A percentile compares a stretch with the other conserved stretches of the same genome.
Evolutionary conservation across 1,284 basidiomycete species (phyloP).

Genomic region (Malassezia slooffiae): DNA sequence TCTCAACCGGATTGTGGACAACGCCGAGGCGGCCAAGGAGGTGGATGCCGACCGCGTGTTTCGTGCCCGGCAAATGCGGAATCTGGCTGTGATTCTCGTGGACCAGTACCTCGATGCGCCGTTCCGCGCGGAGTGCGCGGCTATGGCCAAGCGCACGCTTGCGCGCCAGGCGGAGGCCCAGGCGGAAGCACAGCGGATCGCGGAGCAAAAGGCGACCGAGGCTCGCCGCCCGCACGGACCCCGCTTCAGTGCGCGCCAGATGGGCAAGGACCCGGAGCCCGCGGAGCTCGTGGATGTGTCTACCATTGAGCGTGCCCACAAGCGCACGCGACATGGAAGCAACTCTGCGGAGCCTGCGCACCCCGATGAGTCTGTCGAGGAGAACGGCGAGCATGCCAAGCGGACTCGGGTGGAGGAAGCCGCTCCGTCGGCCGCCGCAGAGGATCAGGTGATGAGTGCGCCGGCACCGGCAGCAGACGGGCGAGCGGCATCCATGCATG

Average conservation of each 20-base stretch:
- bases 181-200: conserved; percentile 49
- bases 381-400: background rate
- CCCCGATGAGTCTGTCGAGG: background rate
- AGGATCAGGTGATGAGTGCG: conserved; percentile 8
- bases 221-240: conserved; percentile 25
- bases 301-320: conserved; percentile 19
- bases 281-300: conserved; percentile 18
- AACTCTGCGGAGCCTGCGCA: conserved; percentile 12
- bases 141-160: conserved; percentile 70
- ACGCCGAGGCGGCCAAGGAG: conserved; percentile 55
- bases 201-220: conserved; percentile 50
- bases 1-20: conserved; percentile 75
- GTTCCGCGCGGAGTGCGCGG: conserved; percentile 71
- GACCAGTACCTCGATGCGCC: conserved; percentile 71
- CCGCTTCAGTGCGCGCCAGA: conserved; percentile 53
- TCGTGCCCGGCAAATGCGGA: conserved; percentile 81
- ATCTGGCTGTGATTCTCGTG: conserved; percentile 71
- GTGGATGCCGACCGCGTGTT: conserved; percentile 63
- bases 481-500: background rate
- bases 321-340: conserved; percentile 28
- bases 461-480: background rate
- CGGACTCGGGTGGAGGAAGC: background rate
- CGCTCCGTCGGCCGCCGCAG: background rate
- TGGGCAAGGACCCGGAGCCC: conserved; percentile 59
- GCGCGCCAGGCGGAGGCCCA: conserved; percentile 50